Conservation (phyloP, 2,329 filamentous ascomycete species). For the Colletotrichum endophyticum region DNA sequence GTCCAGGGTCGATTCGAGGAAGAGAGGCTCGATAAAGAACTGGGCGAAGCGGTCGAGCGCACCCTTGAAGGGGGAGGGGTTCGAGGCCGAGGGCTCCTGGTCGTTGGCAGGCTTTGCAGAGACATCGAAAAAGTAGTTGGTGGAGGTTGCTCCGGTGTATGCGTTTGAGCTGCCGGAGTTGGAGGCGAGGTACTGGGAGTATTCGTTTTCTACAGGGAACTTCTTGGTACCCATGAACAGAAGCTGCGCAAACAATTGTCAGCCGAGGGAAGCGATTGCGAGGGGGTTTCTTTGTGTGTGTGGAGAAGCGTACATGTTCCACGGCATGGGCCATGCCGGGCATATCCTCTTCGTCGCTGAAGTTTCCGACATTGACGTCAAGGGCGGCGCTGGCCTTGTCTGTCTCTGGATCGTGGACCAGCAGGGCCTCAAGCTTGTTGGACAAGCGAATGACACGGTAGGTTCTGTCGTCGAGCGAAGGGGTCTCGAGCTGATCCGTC, state of each 20-base stretch:
- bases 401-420: constrained; percentile 93
- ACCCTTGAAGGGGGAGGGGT: constrained; percentile 71
- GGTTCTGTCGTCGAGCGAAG: constrained; percentile 81
- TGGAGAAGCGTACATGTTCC: constrained; percentile 70
- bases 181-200: constrained; percentile 88
- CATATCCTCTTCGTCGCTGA: constrained; percentile 89
- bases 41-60: constrained; percentile 91
- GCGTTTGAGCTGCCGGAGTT: constrained; percentile 95
- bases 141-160: constrained; percentile 91
- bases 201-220: constrained; percentile 95
- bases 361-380: constrained; percentile 95
- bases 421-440: constrained; percentile 87
- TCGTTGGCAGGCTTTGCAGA: constrained; percentile 76
- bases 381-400: constrained; percentile 96
- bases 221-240: constrained; percentile 99
- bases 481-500: constrained; percentile 80
- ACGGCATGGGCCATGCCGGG: constrained; percentile 95
- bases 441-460: constrained; percentile 86
- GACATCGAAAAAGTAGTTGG: constrained; percentile 98
- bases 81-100: constrained; percentile 57
- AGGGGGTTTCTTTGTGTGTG: neutral
- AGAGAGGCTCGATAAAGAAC: constrained; percentile 90
- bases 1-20: constrained; percentile 83
- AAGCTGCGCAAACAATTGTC: constrained; percentile 49
- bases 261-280: constrained; percentile 12